Base-by-base conservation (phyloP, 2,329 filamentous ascomycete genomes). In the Ophiostoma fasciatum region DNA sequence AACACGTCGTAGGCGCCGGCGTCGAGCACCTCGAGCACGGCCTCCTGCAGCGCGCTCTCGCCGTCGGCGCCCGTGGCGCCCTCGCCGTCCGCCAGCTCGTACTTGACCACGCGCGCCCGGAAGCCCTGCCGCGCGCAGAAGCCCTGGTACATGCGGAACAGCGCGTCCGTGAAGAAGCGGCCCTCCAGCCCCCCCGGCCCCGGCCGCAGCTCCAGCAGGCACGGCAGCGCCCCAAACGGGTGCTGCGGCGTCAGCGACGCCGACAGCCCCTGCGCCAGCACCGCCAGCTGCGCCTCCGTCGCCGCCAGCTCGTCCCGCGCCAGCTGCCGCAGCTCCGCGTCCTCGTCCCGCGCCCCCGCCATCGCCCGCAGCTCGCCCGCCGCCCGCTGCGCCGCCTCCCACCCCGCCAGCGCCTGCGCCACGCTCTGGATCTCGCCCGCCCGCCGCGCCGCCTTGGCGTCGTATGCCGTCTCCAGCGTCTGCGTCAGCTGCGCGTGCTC, bases 141-240 rank as follows among this genome's bases (percentile, higher is more conserved):
- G 34, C 27, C 62, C 45, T 74, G 71, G 60, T 98, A 98, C 90
- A 98, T 96, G 46, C 78, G 74, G 47, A 94, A 73, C 7, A 98
- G 59, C 35, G 90, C 76, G 37, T 82, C 81, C 11, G 87, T 84
- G 48, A 98, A 98, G 43, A 94, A 75, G 0, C 83, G 77, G 3
- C 88, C 87, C 59, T 98, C 90, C 39, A 84, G 76, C 3, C 90
- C 90, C 26, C 90, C 90, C 0, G 85, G 87, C 0, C 90, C 90
- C 0, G 90, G 90, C 1, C 87, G 74, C 41, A 98, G 81, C 59
- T 98, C 90, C 28, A 98, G 60, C 44, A 98, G 68, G 55, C 88
- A 96, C 36, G 87, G 84, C 47, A 96, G 69, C 43, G 84, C 71
- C 22, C 83, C 83, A 53, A 94, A 98, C 3, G 87, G 82, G 54